Base-by-base conservation (phyloP, 805 yeast species). In the Saccharomycopsis synnaedendra region DNA sequence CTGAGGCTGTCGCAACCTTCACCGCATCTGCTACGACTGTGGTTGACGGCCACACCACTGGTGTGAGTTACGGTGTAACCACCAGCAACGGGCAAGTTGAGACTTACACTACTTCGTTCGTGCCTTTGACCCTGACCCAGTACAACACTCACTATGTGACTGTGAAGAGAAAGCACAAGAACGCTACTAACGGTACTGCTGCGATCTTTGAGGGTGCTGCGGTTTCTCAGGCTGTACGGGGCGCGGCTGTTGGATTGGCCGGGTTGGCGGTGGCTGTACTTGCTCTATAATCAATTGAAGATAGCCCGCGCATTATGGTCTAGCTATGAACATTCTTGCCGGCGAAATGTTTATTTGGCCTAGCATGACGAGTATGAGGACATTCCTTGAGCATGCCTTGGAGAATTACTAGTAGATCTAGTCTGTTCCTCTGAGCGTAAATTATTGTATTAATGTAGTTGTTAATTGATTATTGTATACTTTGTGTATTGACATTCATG, bases 41-140 rank as follows among this genome's bases (percentile, higher is more conserved):
- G 42, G 39, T 52, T 27, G 33, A 39, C 37, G 54, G 54, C 11
- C 38, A 41, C n/a, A 45, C 49, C 42, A 50, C 55, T n/a, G 54
- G 54, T 28, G 45, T 47, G 32, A 41, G 44, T 41, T 34, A 51
- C 40, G 42, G 46, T 29, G 7, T 42, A n/a, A 11, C 51, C 41
- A 42, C 36, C 38, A 28, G 36, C 11, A 33, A 46, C 9, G 46
- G 45, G 5, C 9, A 29, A 4, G 9, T 46, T 37, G 44, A 46
- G 9, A 48, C 52, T 11, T 51, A 48, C 45, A 51, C 49, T 29
- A 51, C 54, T n/a, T 41, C 39, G 9, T 43, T 33, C 27, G 43
- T 51, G n/a, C 54, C 54, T 11, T 48, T 48, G 42, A 51, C 54
- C 5, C 48, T 50, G 8, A 51, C 54, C 8, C 47, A 45, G 10